Percentiles rank a stretch among this genome's conserved stretches.
phyloP scores from a whole-genome alignment of 441 rosid genomes.

The Brassica hybrid region DNA sequence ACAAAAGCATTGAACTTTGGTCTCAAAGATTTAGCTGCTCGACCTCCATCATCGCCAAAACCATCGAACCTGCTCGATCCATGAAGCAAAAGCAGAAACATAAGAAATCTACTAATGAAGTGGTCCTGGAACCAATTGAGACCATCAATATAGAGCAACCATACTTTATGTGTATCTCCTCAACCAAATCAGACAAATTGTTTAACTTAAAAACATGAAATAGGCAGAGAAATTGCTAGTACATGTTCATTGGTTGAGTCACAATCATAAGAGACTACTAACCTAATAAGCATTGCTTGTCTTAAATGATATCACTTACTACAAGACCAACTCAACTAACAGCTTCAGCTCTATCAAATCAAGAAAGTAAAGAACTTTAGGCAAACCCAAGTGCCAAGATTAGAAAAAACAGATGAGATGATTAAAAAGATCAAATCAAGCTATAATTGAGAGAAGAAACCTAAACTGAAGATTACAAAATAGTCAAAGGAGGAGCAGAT shows the following conservation, averaged over 20 bases:
- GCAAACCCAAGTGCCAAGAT: not conserved
- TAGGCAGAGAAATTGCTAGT: not conserved
- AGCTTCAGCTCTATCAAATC: not conserved
- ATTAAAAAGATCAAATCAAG: not conserved
- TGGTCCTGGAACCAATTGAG: not conserved
- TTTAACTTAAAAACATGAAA: constrained; percentile 7
- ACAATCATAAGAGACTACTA: not conserved
- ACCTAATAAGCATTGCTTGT: not conserved
- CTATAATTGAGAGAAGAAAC: not conserved
- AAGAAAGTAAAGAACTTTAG: not conserved
- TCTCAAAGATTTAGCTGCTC: constrained; percentile 52
- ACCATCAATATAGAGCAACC: not conserved
- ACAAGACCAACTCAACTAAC: not conserved
- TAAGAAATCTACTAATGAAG: not conserved
- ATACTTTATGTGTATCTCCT: not conserved
- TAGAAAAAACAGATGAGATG: not conserved
- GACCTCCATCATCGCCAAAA: constrained; percentile 72
- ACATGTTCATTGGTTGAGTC: not conserved
- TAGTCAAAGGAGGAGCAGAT: constrained; percentile 31
- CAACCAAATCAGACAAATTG: not conserved
- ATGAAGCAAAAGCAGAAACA: not conserved
- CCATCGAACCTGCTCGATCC: constrained; percentile 55
- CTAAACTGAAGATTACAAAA: not conserved
- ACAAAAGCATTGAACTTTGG: constrained; percentile 60
- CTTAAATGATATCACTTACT: not conserved